Percentiles rank a stretch among this genome's conserved stretches.
These are phyloP conservation scores for Entomophthora muscae DNA, from an alignment of 371 early-diverging fungal species.

Conservation along the genomic window DNA sequence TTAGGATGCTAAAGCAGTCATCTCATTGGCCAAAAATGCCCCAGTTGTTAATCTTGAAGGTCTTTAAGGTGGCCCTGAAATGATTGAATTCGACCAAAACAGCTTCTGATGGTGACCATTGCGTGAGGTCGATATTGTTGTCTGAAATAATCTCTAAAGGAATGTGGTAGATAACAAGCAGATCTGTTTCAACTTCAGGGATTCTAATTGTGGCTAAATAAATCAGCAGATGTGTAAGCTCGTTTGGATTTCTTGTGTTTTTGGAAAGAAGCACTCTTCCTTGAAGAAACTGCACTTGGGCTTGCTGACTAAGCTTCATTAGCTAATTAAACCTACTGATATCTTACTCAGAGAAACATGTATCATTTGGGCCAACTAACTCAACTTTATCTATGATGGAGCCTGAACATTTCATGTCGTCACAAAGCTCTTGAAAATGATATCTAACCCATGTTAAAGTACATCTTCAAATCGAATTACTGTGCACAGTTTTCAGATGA, in stretches of 20 bases:
- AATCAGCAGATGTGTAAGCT: not conserved
- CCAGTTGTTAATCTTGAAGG: slow-evolving; percentile 2
- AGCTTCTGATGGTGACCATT: not conserved
- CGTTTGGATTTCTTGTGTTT: not conserved
- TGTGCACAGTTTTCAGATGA: not conserved
- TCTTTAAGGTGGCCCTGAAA: not conserved
- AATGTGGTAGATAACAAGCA: not conserved
- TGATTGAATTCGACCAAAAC: not conserved
- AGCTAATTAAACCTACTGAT: not conserved
- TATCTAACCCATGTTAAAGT: not conserved
- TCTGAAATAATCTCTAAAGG: not conserved
- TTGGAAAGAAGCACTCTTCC: not conserved
- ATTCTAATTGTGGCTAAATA: not conserved
- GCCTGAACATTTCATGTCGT: not conserved
- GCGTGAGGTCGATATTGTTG: not conserved
- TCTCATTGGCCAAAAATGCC: not conserved
- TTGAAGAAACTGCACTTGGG: not conserved
- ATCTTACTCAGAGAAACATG: not conserved
- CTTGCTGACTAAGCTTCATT: not conserved
- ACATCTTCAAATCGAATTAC: not conserved
- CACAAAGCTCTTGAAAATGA: slow-evolving; percentile 6
- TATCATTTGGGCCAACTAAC: not conserved
- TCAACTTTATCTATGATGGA: not conserved
- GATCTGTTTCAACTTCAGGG: not conserved
- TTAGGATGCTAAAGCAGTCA: too few species aligned